Base-by-base conservation (phyloP, 805 yeast species). In the Hanseniaspora mollemarum region DNA sequence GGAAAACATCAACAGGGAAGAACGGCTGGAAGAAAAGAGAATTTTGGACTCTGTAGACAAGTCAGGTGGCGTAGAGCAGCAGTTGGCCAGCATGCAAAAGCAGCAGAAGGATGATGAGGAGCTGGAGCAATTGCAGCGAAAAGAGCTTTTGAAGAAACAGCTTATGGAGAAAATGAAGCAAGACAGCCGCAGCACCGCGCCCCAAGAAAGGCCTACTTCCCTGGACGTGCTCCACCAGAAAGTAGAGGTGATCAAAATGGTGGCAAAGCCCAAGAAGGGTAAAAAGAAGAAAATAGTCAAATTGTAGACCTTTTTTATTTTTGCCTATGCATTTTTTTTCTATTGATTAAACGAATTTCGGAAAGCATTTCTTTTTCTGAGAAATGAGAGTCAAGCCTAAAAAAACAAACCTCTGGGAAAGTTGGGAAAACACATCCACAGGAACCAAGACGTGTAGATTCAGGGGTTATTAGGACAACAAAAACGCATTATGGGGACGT, bases 401-500 rank as follows among this genome's bases (percentile, higher is more conserved):
- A n/a, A n/a, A n/a, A n/a, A n/a, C n/a, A n/a, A n/a, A n/a, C n/a
- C n/a, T n/a, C n/a, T n/a, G n/a, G n/a, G n/a, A n/a, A n/a, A n/a
- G n/a, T n/a, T n/a, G n/a, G n/a, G n/a, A n/a, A n/a, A n/a, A n/a
- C n/a, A n/a, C n/a, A n/a, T n/a, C n/a, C n/a, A n/a, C n/a, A n/a
- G n/a, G n/a, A n/a, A n/a, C n/a, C n/a, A n/a, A n/a, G n/a, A n/a
- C n/a, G n/a, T n/a, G n/a, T n/a, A n/a, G n/a, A n/a, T n/a, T n/a
- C n/a, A n/a, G n/a, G n/a, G n/a, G n/a, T n/a, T n/a, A n/a, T n/a
- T n/a, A n/a, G n/a, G n/a, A 26, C 5, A 33, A 43, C 28, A 18
- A 41, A 6, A 42, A 26, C 8, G 26, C 8, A 15, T 13, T 4
- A 85, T 86, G 95, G 95, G 95, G 73, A 76, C 83, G 72, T 81